Base-by-base conservation (phyloP, 495 filamentous ascomycete species). In the Trichoderma erinaceum region DNA sequence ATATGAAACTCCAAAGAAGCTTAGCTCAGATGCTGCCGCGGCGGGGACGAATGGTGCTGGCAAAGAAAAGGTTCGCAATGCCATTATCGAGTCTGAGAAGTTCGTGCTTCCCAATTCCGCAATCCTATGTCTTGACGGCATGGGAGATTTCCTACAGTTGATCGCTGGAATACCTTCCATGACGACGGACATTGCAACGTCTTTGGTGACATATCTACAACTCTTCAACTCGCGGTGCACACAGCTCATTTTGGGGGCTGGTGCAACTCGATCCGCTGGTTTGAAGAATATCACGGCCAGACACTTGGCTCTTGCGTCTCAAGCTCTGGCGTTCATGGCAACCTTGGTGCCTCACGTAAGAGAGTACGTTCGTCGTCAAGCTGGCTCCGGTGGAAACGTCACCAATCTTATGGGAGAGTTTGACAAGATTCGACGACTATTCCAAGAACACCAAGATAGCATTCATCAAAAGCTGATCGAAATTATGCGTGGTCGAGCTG, bases 381-480 rank as follows among this genome's bases (percentile, higher is more conserved):
- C 88, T 8, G 81, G 86, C 4, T 80, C 83, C 0, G 86, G 84
- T 15, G 63, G 74, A 41, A 70, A 74, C 23, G 77, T 81, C 16
- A 78, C 82, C 1, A 66, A 64, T 23, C 74, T 93, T 35, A 90
- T 96, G 81, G 88, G 86, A 43, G 95, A 98, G 72, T 98, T 97
- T 69, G 95, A 98, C 77, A 97, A 93, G 80, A 88, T 97, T 66
- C 89, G 90, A 70, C 86, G 95, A 46, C 82, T 91, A 8, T 94
- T 89, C 71, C 92, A 96, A 72, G 95, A 99, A 72, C 95, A 98
- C 75, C 95, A 97, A 74, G 87, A 86, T 41, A 92, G 87, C 69
- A 98, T 98, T 67, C 92, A 96, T 73, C 92, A 97, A 66, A 99
- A 99, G 74, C 81, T 99, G 0, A 90, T 97, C 18, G 93, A 97